Conservation (phyloP, 805 yeast species). For the Ogataea paraovalis region DNA sequence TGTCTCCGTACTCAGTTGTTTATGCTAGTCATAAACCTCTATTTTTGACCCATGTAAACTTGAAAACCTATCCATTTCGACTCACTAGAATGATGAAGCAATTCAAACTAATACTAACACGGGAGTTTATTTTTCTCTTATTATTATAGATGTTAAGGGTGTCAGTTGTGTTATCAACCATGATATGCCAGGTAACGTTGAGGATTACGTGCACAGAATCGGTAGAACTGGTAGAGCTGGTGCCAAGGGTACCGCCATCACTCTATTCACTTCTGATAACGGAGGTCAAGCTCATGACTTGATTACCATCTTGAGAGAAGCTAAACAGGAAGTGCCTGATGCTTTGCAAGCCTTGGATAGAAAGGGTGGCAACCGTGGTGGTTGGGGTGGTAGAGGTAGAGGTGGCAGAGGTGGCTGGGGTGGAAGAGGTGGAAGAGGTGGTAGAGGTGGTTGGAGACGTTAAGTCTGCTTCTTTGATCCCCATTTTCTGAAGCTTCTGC, state of each 20-base stretch:
- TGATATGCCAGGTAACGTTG: slow-evolving; percentile 97
- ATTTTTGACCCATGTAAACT: no score
- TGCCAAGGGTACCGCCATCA: slow-evolving; percentile 89
- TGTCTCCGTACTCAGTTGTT: no score
- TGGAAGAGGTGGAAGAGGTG: slow-evolving; percentile 24
- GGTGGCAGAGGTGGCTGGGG: slow-evolving; percentile 55
- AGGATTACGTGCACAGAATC: slow-evolving; percentile 97
- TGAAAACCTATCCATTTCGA: no score
- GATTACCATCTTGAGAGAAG: slow-evolving; percentile 88
- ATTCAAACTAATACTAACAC: slow-evolving; percentile 11
- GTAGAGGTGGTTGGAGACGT: slow-evolving; percentile 40
- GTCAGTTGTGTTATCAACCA: slow-evolving; percentile 89
- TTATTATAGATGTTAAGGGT: slow-evolving; percentile 84
- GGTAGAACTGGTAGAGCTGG: slow-evolving; percentile 99
- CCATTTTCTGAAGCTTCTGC: no score
- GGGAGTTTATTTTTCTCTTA: not conserved
- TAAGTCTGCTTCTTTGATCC: not conserved
- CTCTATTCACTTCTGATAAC: slow-evolving; percentile 87
- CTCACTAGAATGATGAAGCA: no score
- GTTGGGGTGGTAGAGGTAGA: slow-evolving; percentile 47
- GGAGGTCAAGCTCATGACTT: slow-evolving; percentile 86
- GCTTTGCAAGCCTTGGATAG: slow-evolving; percentile 73
- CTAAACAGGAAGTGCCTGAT: slow-evolving; percentile 85
- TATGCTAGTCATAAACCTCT: no score
- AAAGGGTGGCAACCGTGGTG: slow-evolving; percentile 64